A percentile compares a stretch with the other conserved stretches of the same genome.
phyloP scores from a whole-genome alignment of 805 yeast species.

The Tetrapisispora phaffii region DNA sequence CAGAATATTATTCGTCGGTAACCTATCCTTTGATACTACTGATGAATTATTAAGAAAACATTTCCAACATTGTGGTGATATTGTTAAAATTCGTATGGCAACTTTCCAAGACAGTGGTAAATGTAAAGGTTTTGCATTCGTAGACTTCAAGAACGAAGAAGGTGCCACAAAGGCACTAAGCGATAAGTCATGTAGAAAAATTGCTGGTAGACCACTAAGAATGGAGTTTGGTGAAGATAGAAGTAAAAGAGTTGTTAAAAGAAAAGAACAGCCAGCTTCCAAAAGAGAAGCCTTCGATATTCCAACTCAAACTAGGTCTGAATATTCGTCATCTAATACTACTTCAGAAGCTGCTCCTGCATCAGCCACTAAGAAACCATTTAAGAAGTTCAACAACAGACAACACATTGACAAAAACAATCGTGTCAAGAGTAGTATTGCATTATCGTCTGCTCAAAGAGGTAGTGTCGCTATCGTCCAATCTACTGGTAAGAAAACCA shows the following conservation, averaged over 20 bases:
- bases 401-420: slow-evolving; percentile 31
- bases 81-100: slow-evolving; percentile 81
- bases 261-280: slow-evolving; percentile 24
- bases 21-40: slow-evolving; percentile 84
- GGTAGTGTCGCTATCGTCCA: slow-evolving; percentile 82
- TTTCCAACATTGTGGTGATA: slow-evolving; percentile 87
- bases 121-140: slow-evolving; percentile 92
- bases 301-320: slow-evolving; percentile 9
- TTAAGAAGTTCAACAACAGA: slow-evolving; percentile 15
- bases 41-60: slow-evolving; percentile 68
- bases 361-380: slow-evolving; percentile 19
- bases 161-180: slow-evolving; percentile 78
- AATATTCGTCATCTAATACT: slow-evolving; percentile 1
- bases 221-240: slow-evolving; percentile 94
- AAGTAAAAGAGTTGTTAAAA: slow-evolving; percentile 57
- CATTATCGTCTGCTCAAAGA: slow-evolving; percentile 80
- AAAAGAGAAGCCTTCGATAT: slow-evolving; percentile 19
- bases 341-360: slow-evolving; percentile 12
- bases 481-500: slow-evolving; percentile 79
- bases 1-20: slow-evolving; percentile 83
- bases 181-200: slow-evolving; percentile 53
- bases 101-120: slow-evolving; percentile 95
- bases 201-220: slow-evolving; percentile 67
- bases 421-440: slow-evolving; percentile 68
- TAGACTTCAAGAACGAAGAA: slow-evolving; percentile 71